These are phyloP conservation scores for Hypoxylon sp. DNA, from an alignment of 2,329 filamentous ascomycete genomes.

Conservation along the genomic window DNA sequence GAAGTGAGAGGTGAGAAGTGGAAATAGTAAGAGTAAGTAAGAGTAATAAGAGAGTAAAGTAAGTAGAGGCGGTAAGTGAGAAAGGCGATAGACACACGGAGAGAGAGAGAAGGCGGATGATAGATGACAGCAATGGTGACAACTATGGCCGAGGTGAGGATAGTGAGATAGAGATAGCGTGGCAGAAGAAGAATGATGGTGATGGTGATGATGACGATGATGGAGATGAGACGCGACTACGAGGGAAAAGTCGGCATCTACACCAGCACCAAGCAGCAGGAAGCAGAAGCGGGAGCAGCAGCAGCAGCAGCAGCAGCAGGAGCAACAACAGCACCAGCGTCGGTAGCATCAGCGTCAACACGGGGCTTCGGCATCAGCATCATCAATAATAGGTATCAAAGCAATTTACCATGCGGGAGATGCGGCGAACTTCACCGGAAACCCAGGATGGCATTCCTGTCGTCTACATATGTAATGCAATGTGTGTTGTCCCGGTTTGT, in stretches of 20 bases:
- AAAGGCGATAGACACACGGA: constrained; percentile 2
- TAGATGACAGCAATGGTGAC: constrained; percentile 20
- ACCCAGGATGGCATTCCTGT: constrained; percentile 42
- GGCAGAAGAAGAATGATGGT: constrained; percentile 6
- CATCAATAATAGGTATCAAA: constrained; percentile 18
- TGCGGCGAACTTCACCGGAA: constrained; percentile 45
- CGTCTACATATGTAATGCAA: constrained; percentile 46
- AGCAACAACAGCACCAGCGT: constrained; percentile 15
- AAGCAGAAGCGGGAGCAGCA: constrained; percentile 2
- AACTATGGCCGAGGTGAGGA: constrained; percentile 12
- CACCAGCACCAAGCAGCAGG: constrained; percentile 13
- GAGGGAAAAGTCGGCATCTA: constrained; percentile 29
- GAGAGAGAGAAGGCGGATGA: constrained; percentile 13
- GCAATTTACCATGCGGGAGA: constrained; percentile 39
- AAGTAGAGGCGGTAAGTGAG: constrained; percentile 14
- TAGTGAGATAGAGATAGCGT: constrained; percentile 2
- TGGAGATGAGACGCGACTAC: constrained; percentile 30
- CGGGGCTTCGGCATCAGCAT: constrained; percentile 25
- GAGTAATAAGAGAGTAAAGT: constrained; percentile 30
- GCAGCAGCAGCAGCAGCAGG: constrained; percentile 1
- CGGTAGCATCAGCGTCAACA: constrained; percentile 22
- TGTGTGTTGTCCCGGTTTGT: constrained; percentile 47
- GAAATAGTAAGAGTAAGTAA: constrained; percentile 34
- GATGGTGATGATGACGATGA: constrained; percentile 11
- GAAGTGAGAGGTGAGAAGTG: constrained; percentile 17